Percentiles rank a stretch among this genome's conserved stretches.
Conservation (phyloP, 345 rosid species). For the Syzygium aromaticum region DNA sequence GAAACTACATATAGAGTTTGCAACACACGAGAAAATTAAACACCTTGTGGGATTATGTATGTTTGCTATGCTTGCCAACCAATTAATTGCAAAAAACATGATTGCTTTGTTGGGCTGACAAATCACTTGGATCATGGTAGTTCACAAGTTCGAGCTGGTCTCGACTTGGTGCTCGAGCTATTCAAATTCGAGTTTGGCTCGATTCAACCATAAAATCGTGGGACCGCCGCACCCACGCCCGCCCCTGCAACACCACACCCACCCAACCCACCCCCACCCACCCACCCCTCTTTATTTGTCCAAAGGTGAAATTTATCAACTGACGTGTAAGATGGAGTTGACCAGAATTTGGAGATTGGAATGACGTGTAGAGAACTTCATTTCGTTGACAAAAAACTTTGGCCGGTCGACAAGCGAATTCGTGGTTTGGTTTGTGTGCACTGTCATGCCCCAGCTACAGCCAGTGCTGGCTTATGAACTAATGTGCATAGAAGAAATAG, state of each 20-base stretch:
- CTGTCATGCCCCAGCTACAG: too few species aligned
- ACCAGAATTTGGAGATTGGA: background rate
- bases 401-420: background rate
- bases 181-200: background rate
- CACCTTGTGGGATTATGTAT: background rate
- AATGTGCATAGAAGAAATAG: background rate
- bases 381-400: background rate
- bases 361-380: background rate
- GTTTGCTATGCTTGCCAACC: background rate
- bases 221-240: too few species aligned
- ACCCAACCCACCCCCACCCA: too few species aligned
- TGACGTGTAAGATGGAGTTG: background rate
- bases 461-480: too few species aligned
- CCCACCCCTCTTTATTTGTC: background rate
- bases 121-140: background rate
- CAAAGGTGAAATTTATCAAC: background rate
- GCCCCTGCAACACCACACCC: too few species aligned
- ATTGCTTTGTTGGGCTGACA: background rate
- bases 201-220: background rate
- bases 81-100: background rate
- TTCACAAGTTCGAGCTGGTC: background rate
- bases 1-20: background rate
- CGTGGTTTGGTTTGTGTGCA: background rate
- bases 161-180: background rate
- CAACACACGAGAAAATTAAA: background rate